Evolutionary conservation across 768 basidiomycete genomes (phyloP), one percentile per base, ranked within the genome.

Genomic region (Leccinum truebloodii): DNA sequence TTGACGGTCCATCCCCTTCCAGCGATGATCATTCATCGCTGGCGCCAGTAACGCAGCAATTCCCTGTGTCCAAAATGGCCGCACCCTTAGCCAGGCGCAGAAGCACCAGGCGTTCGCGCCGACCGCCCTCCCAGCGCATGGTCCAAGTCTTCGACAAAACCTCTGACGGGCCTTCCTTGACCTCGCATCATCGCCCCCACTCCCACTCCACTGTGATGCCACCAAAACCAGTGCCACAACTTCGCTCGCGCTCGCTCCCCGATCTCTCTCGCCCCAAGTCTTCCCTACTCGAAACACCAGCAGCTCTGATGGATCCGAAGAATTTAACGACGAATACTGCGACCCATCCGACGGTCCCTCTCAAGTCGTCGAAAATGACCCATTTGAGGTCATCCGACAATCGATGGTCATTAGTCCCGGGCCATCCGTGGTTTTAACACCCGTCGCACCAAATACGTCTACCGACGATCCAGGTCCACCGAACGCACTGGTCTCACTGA

Each of bases 101-200:
- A 22, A 22, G 22, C 22, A 22, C 22, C 22, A 22, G 22, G 22
- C 24, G 18, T 75, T 9, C 34, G 12, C 34, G 9, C 10, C 12
- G 34, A 4, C 34, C 34, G 3, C 34, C 34, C 34, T 34, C 34
- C 3, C 34, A 34, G 3, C 64, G 63, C 50, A 75, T 75, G 13
- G 18, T 53, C 3, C 70, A 74, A 39, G 70, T 54, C 24, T 65
- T 69, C 7, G 24, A 69, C n/a, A 70, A 70, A 44, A 67, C 54
- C 20, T 63, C 60, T 7, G 55, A 64, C 5, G 35, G 10, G 7
- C 54, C 54, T 18, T 58, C 48, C 3, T 51, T 49, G 9, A 5
- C 6, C 32, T 62, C 54, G 10, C 12, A 37, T 22, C 49, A 18
- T 4, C 34, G 26, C 26, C 26, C 4, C 26, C 26, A 26, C 26